These are phyloP conservation scores for Coffea canephora DNA, from an alignment of 257 asterid genomes.

Conservation along the genomic window DNA sequence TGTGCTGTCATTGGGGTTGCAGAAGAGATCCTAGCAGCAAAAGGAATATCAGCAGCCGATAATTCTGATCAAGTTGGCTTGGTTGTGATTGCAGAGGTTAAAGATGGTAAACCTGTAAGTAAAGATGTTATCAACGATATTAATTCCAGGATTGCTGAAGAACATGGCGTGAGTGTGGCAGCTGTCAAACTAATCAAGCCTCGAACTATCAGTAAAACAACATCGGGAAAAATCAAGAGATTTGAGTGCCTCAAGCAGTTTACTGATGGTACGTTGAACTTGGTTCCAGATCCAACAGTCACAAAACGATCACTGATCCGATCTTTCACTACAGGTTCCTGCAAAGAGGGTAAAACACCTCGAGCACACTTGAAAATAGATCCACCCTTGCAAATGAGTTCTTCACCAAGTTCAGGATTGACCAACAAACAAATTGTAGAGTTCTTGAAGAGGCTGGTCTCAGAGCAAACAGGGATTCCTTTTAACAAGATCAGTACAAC, in stretches of 20 bases:
- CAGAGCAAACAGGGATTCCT: constrained; percentile 64
- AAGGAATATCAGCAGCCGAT: constrained; percentile 57
- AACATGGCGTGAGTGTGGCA: constrained; percentile 70
- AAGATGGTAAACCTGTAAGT: constrained; percentile 54
- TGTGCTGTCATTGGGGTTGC: constrained; percentile 85
- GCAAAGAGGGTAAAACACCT: constrained; percentile 71
- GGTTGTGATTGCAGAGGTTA: constrained; percentile 78
- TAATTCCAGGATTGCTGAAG: constrained; percentile 59
- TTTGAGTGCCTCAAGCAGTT: constrained; percentile 79
- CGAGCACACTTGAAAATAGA: constrained; percentile 38
- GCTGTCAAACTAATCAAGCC: constrained; percentile 66
- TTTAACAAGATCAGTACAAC: constrained; percentile 55
- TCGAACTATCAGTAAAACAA: constrained; percentile 74
- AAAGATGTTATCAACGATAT: constrained; percentile 54
- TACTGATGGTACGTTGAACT: constrained; percentile 56
- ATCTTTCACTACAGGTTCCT: constrained; percentile 72
- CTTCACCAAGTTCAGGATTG: constrained; percentile 30
- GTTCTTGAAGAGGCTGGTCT: constrained; percentile 54
- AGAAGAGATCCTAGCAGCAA: constrained; percentile 59
- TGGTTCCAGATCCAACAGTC: constrained; percentile 48
- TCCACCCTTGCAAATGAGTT: constrained; percentile 22
- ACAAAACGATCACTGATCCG: constrained; percentile 47
- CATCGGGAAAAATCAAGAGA: constrained; percentile 76
- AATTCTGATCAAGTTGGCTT: constrained; percentile 68
- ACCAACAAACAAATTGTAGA: constrained; percentile 49